These are phyloP conservation scores for Aspergillus quadrilineatus DNA, from an alignment of 2,329 filamentous ascomycete species.

Conservation along the genomic window DNA sequence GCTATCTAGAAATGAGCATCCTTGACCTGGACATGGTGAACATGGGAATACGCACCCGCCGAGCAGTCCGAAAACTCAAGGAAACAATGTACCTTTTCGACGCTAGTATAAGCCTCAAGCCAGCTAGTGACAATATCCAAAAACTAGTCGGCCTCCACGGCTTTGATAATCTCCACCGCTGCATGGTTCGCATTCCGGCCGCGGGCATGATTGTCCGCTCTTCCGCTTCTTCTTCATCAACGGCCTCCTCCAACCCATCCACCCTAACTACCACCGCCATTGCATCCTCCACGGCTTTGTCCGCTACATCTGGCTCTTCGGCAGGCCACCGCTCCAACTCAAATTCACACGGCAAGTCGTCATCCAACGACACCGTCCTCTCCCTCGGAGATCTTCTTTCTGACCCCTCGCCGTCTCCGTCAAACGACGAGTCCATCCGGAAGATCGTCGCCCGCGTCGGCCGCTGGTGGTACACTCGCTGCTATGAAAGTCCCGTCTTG, in stretches of 20 bases:
- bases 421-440: slow-evolving; percentile 80
- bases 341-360: slow-evolving; percentile 28
- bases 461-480: slow-evolving; percentile 93
- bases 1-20: slow-evolving; percentile 50
- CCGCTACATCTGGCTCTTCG: slow-evolving; percentile 25
- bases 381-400: slow-evolving; percentile 70
- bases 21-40: slow-evolving; percentile 53
- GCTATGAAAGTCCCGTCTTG: slow-evolving; percentile 73
- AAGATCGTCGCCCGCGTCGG: slow-evolving; percentile 90
- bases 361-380: slow-evolving; percentile 41
- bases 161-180: slow-evolving; percentile 51
- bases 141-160: slow-evolving; percentile 45
- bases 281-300: slow-evolving; percentile 26
- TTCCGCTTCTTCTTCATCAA: slow-evolving; percentile 41
- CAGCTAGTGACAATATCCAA: slow-evolving; percentile 50
- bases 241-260: slow-evolving; percentile 39
- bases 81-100: slow-evolving; percentile 46
- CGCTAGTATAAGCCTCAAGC: slow-evolving; percentile 46
- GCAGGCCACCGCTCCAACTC: slow-evolving; percentile 15
- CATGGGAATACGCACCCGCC: slow-evolving; percentile 49
- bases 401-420: slow-evolving; percentile 65
- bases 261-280: slow-evolving; percentile 26
- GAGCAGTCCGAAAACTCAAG: slow-evolving; percentile 47
- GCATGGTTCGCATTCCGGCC: slow-evolving; percentile 50
- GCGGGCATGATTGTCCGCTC: slow-evolving; percentile 46